A percentile compares a stretch with the other conserved stretches of the same genome.
phyloP scores from a whole-genome alignment of 106 monocot genomes.

The Gastrodia elata region DNA sequence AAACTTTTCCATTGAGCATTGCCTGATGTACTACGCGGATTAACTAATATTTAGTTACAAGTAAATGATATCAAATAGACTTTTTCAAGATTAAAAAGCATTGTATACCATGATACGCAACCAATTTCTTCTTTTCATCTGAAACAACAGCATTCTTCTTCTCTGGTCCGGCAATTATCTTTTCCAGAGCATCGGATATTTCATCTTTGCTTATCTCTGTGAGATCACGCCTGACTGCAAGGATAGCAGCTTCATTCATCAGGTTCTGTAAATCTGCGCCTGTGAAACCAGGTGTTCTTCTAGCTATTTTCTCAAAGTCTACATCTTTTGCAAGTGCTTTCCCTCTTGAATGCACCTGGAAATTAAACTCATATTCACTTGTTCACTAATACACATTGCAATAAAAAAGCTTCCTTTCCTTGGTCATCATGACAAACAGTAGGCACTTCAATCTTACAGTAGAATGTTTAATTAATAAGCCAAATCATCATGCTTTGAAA shows the following conservation, averaged over 20 bases:
- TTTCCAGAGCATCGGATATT: conserved; percentile 93
- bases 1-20: no score
- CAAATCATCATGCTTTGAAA: no score
- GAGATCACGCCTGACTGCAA: conserved; percentile 88
- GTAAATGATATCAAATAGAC: not conserved
- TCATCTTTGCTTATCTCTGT: conserved; percentile 99
- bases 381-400: not conserved
- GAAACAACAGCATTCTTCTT: conserved; percentile 99
- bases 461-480: not conserved
- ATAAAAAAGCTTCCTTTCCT: not conserved
- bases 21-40: no score
- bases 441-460: not conserved
- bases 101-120: conserved; percentile 91
- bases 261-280: conserved; percentile 97
- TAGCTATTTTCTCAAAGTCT: conserved; percentile 93
- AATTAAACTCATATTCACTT: not conserved
- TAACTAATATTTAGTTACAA: not conserved
- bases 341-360: conserved; percentile 92
- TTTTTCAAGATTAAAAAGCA: not conserved
- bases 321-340: conserved; percentile 96
- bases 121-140: conserved; percentile 89
- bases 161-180: conserved; percentile 99
- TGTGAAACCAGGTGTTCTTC: conserved; percentile 96
- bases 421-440: not conserved
- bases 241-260: conserved; percentile 99